Evolutionary conservation across 2,329 filamentous ascomycete species (phyloP).

Genomic region (Magnaporthales sp.): DNA sequence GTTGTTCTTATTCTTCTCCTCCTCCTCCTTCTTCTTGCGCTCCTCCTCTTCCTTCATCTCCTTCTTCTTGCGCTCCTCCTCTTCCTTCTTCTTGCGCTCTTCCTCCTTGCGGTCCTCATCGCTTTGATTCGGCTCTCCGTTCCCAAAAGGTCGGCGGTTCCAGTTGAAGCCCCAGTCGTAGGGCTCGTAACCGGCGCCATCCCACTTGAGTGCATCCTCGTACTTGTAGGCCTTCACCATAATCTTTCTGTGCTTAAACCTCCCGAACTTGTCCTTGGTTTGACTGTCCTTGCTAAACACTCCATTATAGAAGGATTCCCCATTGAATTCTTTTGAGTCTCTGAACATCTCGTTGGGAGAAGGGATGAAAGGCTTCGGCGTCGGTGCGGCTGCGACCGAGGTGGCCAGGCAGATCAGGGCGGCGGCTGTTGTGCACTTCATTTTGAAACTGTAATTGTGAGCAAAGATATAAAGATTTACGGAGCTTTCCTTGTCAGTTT

Average conservation of each 20-base stretch:
- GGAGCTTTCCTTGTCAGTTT: neutral
- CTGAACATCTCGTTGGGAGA: neutral
- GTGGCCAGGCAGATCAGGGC: neutral
- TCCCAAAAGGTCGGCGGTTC: neutral
- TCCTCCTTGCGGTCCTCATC: neutral
- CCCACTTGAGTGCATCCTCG: neutral
- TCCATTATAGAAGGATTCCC: neutral
- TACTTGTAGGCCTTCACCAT: neutral
- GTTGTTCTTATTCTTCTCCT: neutral
- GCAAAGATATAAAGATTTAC: neutral
- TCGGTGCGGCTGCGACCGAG: neutral
- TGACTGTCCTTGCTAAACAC: neutral
- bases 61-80: neutral
- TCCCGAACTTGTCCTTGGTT: neutral
- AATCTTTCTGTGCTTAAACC: neutral
- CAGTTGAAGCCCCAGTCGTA: conserved; percentile 1
- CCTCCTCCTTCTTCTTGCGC: neutral
- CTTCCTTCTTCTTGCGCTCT: neutral
- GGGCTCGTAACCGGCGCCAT: neutral
- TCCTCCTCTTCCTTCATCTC: neutral
- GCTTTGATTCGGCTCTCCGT: neutral
- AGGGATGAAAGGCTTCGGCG: neutral
- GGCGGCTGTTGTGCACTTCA: neutral
- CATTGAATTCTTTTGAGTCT: neutral
- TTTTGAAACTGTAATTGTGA: neutral